Evolutionary conservation across 2,329 filamentous ascomycete genomes (phyloP).

Genomic region (Conoideocrella luteorostrata): DNA sequence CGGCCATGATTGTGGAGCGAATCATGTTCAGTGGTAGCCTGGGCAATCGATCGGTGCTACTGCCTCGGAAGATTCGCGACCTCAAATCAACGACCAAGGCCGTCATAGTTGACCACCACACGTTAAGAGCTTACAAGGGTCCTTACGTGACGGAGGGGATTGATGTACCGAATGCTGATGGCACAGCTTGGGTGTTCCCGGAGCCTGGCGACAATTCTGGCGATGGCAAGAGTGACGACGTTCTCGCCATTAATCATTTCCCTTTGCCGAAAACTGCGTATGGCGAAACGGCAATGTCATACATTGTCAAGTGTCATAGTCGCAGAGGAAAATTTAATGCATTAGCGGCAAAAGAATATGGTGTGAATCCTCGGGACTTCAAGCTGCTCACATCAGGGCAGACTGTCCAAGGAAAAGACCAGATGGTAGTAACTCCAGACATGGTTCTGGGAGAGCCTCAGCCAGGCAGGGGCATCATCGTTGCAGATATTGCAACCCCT

Average conservation of each 20-base stretch:
- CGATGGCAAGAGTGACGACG: conserved; percentile 10
- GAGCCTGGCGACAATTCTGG: conserved; percentile 9
- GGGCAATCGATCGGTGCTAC: conserved; percentile 16
- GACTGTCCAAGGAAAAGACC: conserved; percentile 57
- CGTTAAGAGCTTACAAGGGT: conserved; percentile 63
- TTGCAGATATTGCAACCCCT: conserved; percentile 69
- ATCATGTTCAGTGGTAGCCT: conserved; percentile 30
- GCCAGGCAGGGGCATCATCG: conserved; percentile 65
- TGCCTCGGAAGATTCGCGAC: conserved; percentile 20
- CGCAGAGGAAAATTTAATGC: conserved; percentile 76
- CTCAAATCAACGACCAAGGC: conserved; percentile 23
- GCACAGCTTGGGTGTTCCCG: conserved; percentile 23
- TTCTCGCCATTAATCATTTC: conserved; percentile 18
- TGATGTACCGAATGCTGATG: conserved; percentile 14
- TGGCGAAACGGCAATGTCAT: conserved; percentile 67
- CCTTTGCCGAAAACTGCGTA: conserved; percentile 62
- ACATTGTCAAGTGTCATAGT: conserved; percentile 72
- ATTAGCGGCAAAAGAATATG: conserved; percentile 55
- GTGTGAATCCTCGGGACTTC: conserved; percentile 55
- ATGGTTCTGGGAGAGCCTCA: conserved; percentile 71
- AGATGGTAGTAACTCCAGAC: conserved; percentile 68
- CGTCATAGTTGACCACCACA: conserved; percentile 59
- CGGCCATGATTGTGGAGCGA: conserved; percentile 24
- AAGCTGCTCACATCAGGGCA: conserved; percentile 55
- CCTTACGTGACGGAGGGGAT: conserved; percentile 33